Base-by-base conservation (phyloP, 331 rosid genomes). In the Malus hybrid region DNA sequence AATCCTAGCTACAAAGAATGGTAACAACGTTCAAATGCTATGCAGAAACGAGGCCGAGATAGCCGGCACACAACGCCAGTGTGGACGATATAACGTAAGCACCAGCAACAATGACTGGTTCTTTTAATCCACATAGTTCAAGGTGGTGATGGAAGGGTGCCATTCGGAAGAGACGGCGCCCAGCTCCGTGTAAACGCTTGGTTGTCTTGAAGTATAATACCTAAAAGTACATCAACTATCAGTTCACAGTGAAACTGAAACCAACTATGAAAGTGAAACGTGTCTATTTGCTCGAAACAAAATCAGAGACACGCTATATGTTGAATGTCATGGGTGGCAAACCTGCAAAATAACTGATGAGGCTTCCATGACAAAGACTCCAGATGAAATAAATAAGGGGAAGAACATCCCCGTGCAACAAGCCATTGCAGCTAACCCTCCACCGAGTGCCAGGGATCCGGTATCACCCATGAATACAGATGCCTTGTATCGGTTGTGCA, bases 381-480 rank as follows among this genome's bases (percentile, higher is more conserved):
- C 96, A 13, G 93, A 88, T 56, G 97, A 83, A 77, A 94, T 83
- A 72, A 91, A 77, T 14, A 94, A 80, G 2, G 98, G 98, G 75
- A 94, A 80, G 88, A 91, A 94, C 98, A 94, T 94, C 81, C 98
- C 98, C 1, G 96, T 87, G 80, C 92, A 94, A 61, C 93, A 86
- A 78, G 98, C 98, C 93, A 94, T 94, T 76, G 98, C 93, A 72
- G 97, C 96, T 79, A 94, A 90, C 69, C 90, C 98, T 36, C 88
- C 96, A 19, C 97, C 98, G 24, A 91, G 88, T 65, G 98, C 98
- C 87, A 94, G 83, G 71, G 98, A 94, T 72, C 98, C 97, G 3
- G 89, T 87, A 46, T 85, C 87, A 39, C 98, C 98, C 98, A 94
- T 94, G 74, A 87, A 84, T 52, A 94, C 74, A 24, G 97, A 94